A percentile compares a stretch with the other conserved stretches of the same genome.
These are phyloP conservation scores for Cystofilobasidium macerans DNA, from an alignment of 768 basidiomycete genomes.

Conservation along the genomic window DNA sequence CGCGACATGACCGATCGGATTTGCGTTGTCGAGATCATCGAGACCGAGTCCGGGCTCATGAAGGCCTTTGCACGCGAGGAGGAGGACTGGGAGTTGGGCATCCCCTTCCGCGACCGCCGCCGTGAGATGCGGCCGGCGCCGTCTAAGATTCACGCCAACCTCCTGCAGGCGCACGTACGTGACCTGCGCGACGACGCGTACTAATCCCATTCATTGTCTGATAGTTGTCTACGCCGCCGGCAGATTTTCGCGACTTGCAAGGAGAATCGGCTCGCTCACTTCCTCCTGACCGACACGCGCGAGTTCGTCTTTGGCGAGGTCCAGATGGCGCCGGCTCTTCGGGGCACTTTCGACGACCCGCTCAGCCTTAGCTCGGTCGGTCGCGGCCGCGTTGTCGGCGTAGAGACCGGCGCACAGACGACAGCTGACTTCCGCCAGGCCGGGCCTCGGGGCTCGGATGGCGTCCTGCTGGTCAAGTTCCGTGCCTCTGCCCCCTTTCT, in stretches of 20 bases:
- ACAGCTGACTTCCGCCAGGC: background rate
- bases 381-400: background rate
- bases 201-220: background rate
- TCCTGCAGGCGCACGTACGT: conserved; percentile 12
- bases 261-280: background rate
- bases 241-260: conserved; percentile 11
- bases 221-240: background rate
- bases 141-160: background rate
- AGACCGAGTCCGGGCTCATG: conserved; percentile 3
- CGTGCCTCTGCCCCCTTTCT: background rate
- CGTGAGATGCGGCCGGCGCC: conserved; percentile 3
- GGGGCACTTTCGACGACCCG: background rate
- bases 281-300: conserved; percentile 10
- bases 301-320: conserved; percentile 10
- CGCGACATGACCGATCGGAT: background rate
- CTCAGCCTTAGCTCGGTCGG: background rate
- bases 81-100: background rate
- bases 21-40: background rate
- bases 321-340: background rate
- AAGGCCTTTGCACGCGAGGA: conserved; percentile 1
- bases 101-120: background rate
- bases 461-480: background rate
- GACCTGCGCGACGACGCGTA: background rate
- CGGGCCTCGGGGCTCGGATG: background rate
- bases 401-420: background rate